Evolutionary conservation across 2,329 filamentous ascomycete species (phyloP).

Genomic region (Cytospora leucostoma): DNA sequence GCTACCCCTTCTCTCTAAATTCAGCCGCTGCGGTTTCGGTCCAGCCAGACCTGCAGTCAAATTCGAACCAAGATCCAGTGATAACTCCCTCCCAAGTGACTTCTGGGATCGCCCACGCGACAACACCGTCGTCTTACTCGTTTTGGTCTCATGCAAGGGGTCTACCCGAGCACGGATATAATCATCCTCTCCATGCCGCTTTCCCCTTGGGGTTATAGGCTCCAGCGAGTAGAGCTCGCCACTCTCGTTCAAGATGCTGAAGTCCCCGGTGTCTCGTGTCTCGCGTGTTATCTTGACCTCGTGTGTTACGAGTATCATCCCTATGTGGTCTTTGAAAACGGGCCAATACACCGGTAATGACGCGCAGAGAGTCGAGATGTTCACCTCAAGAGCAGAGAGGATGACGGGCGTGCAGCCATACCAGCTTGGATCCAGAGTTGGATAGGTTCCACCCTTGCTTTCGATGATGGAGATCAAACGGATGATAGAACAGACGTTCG

Average conservation of each 20-base stretch:
- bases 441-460: slow-evolving; percentile 36
- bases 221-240: slow-evolving; percentile 7
- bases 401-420: slow-evolving; percentile 39
- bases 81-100: neutral
- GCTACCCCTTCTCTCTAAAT: slow-evolving; percentile 12
- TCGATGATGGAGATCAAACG: slow-evolving; percentile 36
- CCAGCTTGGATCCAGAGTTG: slow-evolving; percentile 41
- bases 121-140: slow-evolving; percentile 11
- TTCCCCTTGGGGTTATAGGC: neutral
- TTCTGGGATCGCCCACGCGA: neutral
- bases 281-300: slow-evolving; percentile 37
- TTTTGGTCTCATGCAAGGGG: slow-evolving; percentile 5
- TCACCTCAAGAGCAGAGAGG: slow-evolving; percentile 39
- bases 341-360: slow-evolving; percentile 22
- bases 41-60: neutral
- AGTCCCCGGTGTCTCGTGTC: slow-evolving; percentile 8
- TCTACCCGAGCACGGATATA: neutral
- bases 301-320: slow-evolving; percentile 40
- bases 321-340: slow-evolving; percentile 34
- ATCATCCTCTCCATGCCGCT: neutral
- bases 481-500: slow-evolving; percentile 37
- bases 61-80: slow-evolving; percentile 5
- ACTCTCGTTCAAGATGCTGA: neutral
- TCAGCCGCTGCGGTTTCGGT: neutral
- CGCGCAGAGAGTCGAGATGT: slow-evolving; percentile 27